A percentile compares a stretch with the other conserved stretches of the same genome.
Conservation (phyloP, 345 rosid species). For the Boechera divaricarpa region DNA sequence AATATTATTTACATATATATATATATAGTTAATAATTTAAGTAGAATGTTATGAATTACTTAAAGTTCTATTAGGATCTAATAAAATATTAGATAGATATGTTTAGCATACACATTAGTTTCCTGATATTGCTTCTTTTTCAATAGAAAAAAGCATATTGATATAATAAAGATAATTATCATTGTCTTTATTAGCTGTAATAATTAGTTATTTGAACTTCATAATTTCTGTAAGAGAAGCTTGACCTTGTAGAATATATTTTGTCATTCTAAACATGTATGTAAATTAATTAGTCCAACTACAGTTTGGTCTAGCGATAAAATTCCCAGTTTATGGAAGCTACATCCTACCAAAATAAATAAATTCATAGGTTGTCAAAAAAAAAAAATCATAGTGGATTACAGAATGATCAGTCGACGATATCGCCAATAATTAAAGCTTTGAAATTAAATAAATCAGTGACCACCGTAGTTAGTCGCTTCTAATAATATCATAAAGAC, state of each 20-base stretch:
- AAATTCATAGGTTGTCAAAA: neutral
- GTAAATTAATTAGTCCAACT: constrained; percentile 30
- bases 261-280: neutral
- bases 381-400: too few relatives aligned
- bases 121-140: neutral
- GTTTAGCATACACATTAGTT: constrained; percentile 6
- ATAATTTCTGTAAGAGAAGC: constrained; percentile 10
- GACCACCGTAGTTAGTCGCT: neutral
- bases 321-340: neutral
- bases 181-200: constrained; percentile 16
- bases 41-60: neutral
- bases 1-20: neutral
- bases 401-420: neutral
- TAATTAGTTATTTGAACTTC: constrained; percentile 17
- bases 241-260: neutral
- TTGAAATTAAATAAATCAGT: constrained; percentile 1
- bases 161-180: neutral
- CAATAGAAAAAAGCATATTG: neutral
- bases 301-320: constrained; percentile 23
- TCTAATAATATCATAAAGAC: neutral
- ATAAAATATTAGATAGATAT: neutral
- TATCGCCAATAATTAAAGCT: neutral
- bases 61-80: neutral
- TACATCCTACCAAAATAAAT: neutral
- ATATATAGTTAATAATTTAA: neutral